Evolutionary conservation across 2,329 filamentous ascomycete species (phyloP).

Genomic region (Fusarium torulosum): DNA sequence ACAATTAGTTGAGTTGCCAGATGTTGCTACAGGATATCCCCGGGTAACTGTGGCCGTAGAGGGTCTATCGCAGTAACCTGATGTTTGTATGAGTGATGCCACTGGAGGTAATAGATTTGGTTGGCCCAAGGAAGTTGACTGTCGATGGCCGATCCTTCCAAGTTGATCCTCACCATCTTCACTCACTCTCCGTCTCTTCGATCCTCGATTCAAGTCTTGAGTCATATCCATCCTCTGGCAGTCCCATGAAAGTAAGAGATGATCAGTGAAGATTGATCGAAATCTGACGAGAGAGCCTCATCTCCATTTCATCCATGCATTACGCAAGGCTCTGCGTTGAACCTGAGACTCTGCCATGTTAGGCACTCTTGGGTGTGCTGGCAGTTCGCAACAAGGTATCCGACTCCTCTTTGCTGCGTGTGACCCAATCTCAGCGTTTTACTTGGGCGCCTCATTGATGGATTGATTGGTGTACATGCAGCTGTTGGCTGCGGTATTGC

Average conservation of each 20-base stretch:
- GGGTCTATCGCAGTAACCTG: too few relatives aligned
- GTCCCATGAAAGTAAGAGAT: background rate
- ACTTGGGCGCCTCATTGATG: too few relatives aligned
- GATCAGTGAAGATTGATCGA: background rate
- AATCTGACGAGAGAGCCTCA: background rate
- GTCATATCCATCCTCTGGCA: background rate
- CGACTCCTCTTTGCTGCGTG: too few relatives aligned
- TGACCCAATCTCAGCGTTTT: too few relatives aligned
- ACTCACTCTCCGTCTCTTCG: slow-evolving; percentile 11
- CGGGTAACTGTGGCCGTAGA: too few relatives aligned
- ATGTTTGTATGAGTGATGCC: too few relatives aligned
- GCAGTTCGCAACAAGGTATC: background rate
- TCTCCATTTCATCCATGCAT: background rate
- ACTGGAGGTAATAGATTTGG: too few relatives aligned
- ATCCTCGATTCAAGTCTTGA: background rate
- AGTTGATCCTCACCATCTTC: background rate
- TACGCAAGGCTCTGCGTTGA: background rate
- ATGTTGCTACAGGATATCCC: too few relatives aligned
- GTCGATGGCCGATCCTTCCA: too few relatives aligned
- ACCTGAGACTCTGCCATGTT: background rate
- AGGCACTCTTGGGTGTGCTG: background rate
- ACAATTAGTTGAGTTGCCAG: too few relatives aligned
- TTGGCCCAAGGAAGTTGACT: too few relatives aligned
- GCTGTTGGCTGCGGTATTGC: background rate
- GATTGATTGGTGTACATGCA: background rate